Evolutionary conservation across 1,284 basidiomycete genomes (phyloP).

Genomic region (Apiotrichum sp.): DNA sequence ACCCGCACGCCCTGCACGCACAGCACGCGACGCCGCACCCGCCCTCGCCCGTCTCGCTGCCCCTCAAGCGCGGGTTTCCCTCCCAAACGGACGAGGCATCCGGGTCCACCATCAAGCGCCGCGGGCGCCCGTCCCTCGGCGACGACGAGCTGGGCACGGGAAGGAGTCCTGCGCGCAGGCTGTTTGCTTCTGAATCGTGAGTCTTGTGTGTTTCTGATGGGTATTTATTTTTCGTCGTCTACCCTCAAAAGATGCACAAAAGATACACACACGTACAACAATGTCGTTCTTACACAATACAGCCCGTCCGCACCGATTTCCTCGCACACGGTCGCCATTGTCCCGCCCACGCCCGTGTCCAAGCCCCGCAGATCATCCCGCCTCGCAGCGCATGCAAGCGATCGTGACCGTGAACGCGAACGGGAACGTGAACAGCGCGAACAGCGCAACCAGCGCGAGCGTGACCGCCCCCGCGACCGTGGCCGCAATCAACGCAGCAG

Average conservation of each 20-base stretch:
- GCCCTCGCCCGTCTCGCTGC: slow-evolving; percentile 12
- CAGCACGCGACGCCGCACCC: slow-evolving; percentile 6
- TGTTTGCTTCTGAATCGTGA: slow-evolving; percentile 2
- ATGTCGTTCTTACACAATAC: no score
- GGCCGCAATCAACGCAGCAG: no score
- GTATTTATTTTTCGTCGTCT: no score
- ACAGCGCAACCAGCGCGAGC: no score
- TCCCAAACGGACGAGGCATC: no score
- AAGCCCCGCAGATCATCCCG: not conserved
- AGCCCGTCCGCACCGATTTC: no score
- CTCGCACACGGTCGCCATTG: not conserved
- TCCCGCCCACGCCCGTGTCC: not conserved
- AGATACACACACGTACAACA: no score
- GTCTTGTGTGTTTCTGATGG: no score
- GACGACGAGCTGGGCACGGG: slow-evolving; percentile 16
- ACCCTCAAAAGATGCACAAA: no score
- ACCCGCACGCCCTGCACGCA: not conserved
- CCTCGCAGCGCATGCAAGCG: not conserved
- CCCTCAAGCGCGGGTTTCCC: slow-evolving; percentile 13
- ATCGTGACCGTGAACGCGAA: no score
- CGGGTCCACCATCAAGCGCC: slow-evolving; percentile 8
- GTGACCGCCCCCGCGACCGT: no score
- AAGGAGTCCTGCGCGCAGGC: slow-evolving; percentile 9
- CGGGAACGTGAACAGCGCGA: not conserved
- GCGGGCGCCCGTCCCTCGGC: slow-evolving; percentile 2